phyloP scores from a whole-genome alignment of 257 asterid species.

The Ajuga chamaepitys region DNA sequence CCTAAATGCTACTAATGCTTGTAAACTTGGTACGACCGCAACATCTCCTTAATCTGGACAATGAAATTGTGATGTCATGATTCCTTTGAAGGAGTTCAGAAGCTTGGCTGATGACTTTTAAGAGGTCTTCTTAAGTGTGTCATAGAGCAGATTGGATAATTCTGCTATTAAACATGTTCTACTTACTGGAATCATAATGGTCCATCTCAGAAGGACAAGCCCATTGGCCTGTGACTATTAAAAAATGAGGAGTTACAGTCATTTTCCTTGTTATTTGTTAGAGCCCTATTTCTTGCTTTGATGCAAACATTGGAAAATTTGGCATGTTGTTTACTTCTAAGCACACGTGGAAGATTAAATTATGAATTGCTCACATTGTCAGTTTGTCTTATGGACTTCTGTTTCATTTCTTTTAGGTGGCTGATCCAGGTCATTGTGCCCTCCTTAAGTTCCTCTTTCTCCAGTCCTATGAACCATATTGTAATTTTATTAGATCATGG shows the following conservation, averaged over 20 bases:
- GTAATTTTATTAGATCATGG: conserved; percentile 87
- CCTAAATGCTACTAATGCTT: background rate
- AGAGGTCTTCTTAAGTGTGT: background rate
- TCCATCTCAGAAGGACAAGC: background rate
- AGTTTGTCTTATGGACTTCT: conserved; percentile 13
- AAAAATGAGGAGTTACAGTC: conserved; percentile 12
- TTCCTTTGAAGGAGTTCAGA: background rate
- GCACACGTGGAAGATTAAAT: background rate
- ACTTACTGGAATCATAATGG: background rate
- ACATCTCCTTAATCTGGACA: conserved; percentile 1
- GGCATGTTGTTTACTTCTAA: conserved; percentile 5
- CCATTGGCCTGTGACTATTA: background rate
- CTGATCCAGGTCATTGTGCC: conserved; percentile 73
- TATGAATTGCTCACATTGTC: conserved; percentile 8
- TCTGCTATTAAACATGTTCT: background rate
- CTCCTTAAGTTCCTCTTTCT: conserved; percentile 85
- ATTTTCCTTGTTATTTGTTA: background rate
- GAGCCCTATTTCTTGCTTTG: conserved; percentile 1
- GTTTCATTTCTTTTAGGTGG: conserved; percentile 45
- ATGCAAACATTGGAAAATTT: background rate
- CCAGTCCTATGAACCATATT: conserved; percentile 82
- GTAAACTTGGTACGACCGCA: background rate
- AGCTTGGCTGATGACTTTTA: conserved; percentile 2
- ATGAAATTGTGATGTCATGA: background rate
- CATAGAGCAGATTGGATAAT: conserved; percentile 1